Evolutionary conservation across 148 eudicot genomes (phyloP), one percentile per base, ranked within the genome.

Genomic region (Arctostaphylos glauca): DNA sequence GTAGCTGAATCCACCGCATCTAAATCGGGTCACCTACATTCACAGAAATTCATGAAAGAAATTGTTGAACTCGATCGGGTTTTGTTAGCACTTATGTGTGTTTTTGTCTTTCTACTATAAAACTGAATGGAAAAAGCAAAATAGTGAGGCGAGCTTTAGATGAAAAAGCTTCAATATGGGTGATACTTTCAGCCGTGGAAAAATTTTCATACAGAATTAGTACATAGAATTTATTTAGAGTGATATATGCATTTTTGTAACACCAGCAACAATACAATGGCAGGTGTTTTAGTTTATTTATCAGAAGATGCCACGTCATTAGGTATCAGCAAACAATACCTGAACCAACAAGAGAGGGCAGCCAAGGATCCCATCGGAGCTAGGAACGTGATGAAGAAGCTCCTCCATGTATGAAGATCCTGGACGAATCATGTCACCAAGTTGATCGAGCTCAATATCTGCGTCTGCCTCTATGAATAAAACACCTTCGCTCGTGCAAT

Each of bases 401-500:
- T 83, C 75, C 53, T 48, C 15, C 72, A 47, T 2, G 41, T 48
- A 38, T 0, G 81, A 76, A 23, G 21, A 77, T 6, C 68, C 79
- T 9, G 80, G 74, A 10, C 5, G 43, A 67, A 77, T 4, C 46
- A 2, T 6, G 62, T 62, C 49, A 18, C 79, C 59, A 9, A 75
- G 18, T 14, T 64, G 23, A 9, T 62, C 62, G n/a, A 83, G 64
- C 41, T 6, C 41, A 18, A 67, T 53, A 53, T 83, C 62, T 2
- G 81, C 76, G 3, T 83, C 70, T 2, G 85, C 85, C 15, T 83
- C 84, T 46, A 50, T 7, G 73, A 75, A 82, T 25, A 76, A 25
- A 7, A 75, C 60, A 60, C 84, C 84, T 12, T 82, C 74, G 1
- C 60, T 47, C 2, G 50, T 74, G 59, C 85, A 77, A 14, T 77